Base-by-base conservation (phyloP, 1,284 basidiomycete genomes). In the Ustilago xerochloae region DNA sequence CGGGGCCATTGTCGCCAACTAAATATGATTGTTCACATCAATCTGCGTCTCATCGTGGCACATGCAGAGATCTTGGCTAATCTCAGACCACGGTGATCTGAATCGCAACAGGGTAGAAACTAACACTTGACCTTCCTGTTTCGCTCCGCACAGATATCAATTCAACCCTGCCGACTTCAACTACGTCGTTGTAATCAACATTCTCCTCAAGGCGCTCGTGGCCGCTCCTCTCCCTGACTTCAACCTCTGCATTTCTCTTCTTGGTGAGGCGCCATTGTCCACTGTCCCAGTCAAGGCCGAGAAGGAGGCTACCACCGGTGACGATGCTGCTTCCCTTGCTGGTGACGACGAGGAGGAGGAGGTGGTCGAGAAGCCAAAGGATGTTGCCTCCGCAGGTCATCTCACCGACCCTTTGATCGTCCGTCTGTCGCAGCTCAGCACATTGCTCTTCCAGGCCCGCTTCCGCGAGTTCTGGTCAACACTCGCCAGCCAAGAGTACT, bases 91-190 rank as follows among this genome's bases (percentile, higher is more conserved):
- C n/a, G n/a, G n/a, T n/a, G n/a, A n/a, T n/a, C n/a, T n/a, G n/a
- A n/a, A n/a, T n/a, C n/a, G n/a, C n/a, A n/a, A n/a, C n/a, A n/a
- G n/a, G n/a, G n/a, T n/a, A n/a, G n/a, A n/a, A n/a, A 55, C 60
- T 71, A 59, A 62, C 62, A 18, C 5, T 36, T 26, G 0, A 33
- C 30, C 47, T 33, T 24, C 13, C 13, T 54, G 51, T 22, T 32
- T 60, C 48, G 48, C 26, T 46, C 60, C 33, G 51, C 22, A 68
- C 76, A 97, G 94, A 59, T 97, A 97, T 86, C 95, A 98, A 84
- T 97, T 97, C 87, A 98, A 98, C 87, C 90, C 93, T 18, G 90
- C 92, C 84, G 89, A 96, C 45, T 93, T 93, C 86, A 95, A 95
- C 86, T 90, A 93, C 8, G 93, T 95, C 80, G 92, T 95, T 20